Conservation (phyloP, 2,329 filamentous ascomycete species). For the Apiospora pterosperma region DNA sequence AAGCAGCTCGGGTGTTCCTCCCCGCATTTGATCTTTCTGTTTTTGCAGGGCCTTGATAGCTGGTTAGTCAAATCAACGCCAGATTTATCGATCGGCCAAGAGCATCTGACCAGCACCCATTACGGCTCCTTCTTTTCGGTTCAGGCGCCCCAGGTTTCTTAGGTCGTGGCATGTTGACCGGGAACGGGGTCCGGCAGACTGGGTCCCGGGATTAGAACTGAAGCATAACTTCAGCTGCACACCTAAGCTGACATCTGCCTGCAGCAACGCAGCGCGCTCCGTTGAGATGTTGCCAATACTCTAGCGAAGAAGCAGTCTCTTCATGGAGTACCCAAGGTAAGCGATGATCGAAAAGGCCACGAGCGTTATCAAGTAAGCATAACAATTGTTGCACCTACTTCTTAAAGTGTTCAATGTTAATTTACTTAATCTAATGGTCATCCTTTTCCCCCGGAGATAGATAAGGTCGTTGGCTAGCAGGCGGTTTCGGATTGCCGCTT, state of each 20-base stretch:
- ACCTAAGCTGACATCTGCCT: neutral
- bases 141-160: conserved; percentile 40
- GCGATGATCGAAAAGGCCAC: neutral
- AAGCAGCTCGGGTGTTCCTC: conserved; percentile 71
- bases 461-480: neutral
- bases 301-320: neutral
- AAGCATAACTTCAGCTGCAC: neutral
- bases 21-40: conserved; percentile 76
- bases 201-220: conserved; percentile 4
- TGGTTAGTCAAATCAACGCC: conserved; percentile 12
- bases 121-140: conserved; percentile 42
- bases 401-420: neutral
- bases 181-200: conserved; percentile 12
- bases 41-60: conserved; percentile 67
- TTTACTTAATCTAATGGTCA: neutral
- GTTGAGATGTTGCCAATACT: neutral
- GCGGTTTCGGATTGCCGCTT: conserved; percentile 1
- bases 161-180: conserved; percentile 35
- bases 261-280: neutral
- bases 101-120: conserved; percentile 40
- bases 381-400: neutral
- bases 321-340: neutral
- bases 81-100: neutral
- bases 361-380: neutral
- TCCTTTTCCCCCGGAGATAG: neutral